phyloP scores from a whole-genome alignment of 495 filamentous ascomycete species.

The Hyaloscypha hepaticicola region DNA sequence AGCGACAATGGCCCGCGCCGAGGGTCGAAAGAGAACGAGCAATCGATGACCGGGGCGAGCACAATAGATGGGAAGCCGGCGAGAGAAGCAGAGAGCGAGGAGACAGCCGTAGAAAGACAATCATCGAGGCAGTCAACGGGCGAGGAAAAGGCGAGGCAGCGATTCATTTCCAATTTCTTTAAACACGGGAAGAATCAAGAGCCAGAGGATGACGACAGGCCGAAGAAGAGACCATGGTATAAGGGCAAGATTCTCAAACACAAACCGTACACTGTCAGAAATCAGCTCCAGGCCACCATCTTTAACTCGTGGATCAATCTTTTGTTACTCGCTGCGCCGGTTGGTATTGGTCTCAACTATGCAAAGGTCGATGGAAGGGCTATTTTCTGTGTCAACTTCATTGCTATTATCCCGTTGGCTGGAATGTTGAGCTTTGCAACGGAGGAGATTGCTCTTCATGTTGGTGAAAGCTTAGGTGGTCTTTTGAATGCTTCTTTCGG shows the following conservation, averaged over 20 bases:
- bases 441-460: conserved; percentile 79
- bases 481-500: conserved; percentile 87
- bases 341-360: conserved; percentile 72
- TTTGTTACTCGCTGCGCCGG: conserved; percentile 73
- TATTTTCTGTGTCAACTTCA: conserved; percentile 85
- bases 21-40: conserved; percentile 13
- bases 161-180: conserved; percentile 15
- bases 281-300: conserved; percentile 69
- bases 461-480: conserved; percentile 84
- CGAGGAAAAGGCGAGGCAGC: conserved; percentile 13
- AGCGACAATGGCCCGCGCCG: background rate
- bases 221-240: conserved; percentile 36
- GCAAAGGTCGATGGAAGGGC: conserved; percentile 45
- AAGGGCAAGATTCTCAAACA: conserved; percentile 42
- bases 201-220: conserved; percentile 35
- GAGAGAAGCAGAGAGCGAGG: conserved; percentile 18
- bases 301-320: conserved; percentile 85
- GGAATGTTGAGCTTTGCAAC: conserved; percentile 88
- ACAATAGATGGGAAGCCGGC: background rate
- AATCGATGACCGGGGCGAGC: conserved; percentile 6
- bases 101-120: conserved; percentile 8
- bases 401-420: conserved; percentile 88
- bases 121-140: background rate
- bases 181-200: conserved; percentile 9
- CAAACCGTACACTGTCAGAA: conserved; percentile 57